Evolutionary conservation across 2,329 filamentous ascomycete species (phyloP).

Genomic region (Pseudohalonectria lignicola): DNA sequence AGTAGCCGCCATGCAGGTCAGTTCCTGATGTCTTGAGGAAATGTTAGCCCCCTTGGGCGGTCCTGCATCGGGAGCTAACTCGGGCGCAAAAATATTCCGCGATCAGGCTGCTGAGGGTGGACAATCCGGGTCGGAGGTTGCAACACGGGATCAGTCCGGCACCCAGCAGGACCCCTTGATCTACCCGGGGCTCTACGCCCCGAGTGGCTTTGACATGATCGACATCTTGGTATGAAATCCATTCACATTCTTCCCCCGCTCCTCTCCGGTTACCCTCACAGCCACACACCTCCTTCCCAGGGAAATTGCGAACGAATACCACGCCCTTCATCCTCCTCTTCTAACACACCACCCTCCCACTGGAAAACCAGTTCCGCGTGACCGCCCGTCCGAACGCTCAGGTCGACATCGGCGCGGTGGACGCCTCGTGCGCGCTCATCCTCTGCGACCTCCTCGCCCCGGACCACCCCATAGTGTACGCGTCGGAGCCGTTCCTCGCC

Average conservation of each 20-base stretch:
- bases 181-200: slow-evolving; percentile 43
- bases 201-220: slow-evolving; percentile 45
- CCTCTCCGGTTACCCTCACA: no score
- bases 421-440: slow-evolving; percentile 73
- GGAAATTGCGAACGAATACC: no score
- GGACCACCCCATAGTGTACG: slow-evolving; percentile 74
- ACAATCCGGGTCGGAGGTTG: no score
- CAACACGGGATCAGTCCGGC: no score
- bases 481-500: slow-evolving; percentile 66
- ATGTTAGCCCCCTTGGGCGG: no score
- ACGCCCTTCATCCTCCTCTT: neutral
- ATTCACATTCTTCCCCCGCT: no score
- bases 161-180: slow-evolving; percentile 44
- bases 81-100: no score
- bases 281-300: no score
- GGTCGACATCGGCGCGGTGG: slow-evolving; percentile 71
- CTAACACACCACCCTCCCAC: neutral
- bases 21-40: no score
- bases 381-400: slow-evolving; percentile 41
- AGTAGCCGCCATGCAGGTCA: no score
- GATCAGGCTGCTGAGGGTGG: no score
- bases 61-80: no score
- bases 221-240: slow-evolving; percentile 34
- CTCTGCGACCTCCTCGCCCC: slow-evolving; percentile 67
- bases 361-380: neutral